Evolutionary conservation across 805 yeast species (phyloP), one percentile per base, ranked within the genome.

Genomic region (Priceomyces fermenticarens): DNA sequence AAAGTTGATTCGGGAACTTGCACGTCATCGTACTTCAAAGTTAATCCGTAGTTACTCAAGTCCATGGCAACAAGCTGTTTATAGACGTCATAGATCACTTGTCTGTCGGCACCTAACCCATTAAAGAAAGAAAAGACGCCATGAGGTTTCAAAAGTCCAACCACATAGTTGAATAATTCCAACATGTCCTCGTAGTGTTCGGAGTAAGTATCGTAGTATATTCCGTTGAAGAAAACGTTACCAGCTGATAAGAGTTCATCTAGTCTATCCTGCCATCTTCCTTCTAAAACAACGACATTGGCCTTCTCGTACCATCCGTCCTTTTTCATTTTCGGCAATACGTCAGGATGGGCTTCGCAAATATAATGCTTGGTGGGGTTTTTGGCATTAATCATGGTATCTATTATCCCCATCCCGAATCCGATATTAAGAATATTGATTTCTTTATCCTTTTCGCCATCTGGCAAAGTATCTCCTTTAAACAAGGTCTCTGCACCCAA

Each of bases 331-430:
- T 85, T 82, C 1, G 61, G 59, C 27, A 91, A 63, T 9, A 90
- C 98, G 50, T 87, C 95, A 2, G 97, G 97, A 57, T 90, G 98
- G 0, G 97, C 97, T 60, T 90, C 98, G 44, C 88, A 82, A 32
- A 90, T 91, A 60, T 88, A 90, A 58, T 90, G 98, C 46, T 73
- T 76, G 3, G 78, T 68, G 15, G 90, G 91, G 13, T 52, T 53
- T 33, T 62, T 65, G 2, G 62, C 62, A 55, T 85, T 85, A 44
- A 90, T 85, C 75, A 83, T 79, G 1, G 78, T 66, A 58, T 90
- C 98, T 40, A 90, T 89, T 40, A 90, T 91, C 2, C 98, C 98
- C 97, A 90, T 88, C 2, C 98, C 98, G 58, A 91, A 90, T 0
- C 98, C 98, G 30, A 90, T 86, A 54, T 90, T 90, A 29, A 91